Evolutionary conservation across 179 eudicot genomes (phyloP).

Genomic region (Vitellaria paradoxa): DNA sequence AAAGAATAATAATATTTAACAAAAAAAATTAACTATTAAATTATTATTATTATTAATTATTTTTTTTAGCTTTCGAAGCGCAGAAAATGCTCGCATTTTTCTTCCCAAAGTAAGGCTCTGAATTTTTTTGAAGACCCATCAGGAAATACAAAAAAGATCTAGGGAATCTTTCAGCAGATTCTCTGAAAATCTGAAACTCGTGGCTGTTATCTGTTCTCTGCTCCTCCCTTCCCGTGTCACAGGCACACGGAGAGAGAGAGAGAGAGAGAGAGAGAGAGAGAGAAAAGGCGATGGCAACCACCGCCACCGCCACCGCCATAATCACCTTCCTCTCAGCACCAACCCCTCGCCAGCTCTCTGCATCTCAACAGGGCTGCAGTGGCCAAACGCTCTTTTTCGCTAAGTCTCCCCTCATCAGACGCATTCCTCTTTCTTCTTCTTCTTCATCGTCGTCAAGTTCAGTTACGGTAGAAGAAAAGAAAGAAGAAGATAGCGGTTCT

Average conservation of each 20-base stretch:
- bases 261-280: neutral
- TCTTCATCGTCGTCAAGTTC: neutral
- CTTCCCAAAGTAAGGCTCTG: no score
- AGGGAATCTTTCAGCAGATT: no score
- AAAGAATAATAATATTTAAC: no score
- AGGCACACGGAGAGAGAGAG: neutral
- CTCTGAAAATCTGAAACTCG: no score
- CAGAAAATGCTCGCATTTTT: no score
- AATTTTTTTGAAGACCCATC: no score
- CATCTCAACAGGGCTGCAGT: neutral
- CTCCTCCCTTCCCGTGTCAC: neutral
- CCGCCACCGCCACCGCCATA: neutral
- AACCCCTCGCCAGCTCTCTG: neutral
- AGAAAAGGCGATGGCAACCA: no score
- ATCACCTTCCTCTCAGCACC: conserved; percentile 1
- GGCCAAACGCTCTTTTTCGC: conserved; percentile 5
- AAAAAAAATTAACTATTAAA: no score
- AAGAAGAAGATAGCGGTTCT: neutral
- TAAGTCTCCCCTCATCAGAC: neutral
- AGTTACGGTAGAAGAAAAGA: neutral
- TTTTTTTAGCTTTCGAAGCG: no score
- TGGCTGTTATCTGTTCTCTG: neutral
- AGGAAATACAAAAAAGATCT: no score
- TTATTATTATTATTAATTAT: no score
- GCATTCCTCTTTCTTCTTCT: neutral